Percentiles rank a stretch among this genome's conserved stretches.
Evolutionary conservation across 495 filamentous ascomycete species (phyloP).

Genomic region (Neurospora sp.): DNA sequence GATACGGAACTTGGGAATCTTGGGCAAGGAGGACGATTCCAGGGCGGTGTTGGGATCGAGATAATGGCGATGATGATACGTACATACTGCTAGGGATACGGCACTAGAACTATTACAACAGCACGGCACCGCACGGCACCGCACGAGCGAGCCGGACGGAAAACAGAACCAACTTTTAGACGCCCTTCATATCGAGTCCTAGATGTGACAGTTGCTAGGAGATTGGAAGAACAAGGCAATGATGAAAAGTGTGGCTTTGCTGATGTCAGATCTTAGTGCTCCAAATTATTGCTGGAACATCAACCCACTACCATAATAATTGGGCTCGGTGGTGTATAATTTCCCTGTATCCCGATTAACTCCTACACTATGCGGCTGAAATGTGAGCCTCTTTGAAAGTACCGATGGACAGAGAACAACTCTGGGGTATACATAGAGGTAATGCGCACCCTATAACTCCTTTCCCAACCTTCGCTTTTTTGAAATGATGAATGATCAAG

Average conservation of each 20-base stretch:
- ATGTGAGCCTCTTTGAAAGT: neutral
- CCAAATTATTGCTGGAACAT: neutral
- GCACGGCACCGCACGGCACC: neutral
- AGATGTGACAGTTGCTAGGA: neutral
- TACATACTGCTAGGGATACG: neutral
- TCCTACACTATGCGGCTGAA: neutral
- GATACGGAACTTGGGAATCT: conserved; percentile 72
- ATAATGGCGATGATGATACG: conserved; percentile 4
- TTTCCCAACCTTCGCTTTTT: neutral
- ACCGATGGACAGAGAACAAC: neutral
- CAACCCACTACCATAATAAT: neutral
- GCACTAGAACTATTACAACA: neutral
- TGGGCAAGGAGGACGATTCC: conserved; percentile 74
- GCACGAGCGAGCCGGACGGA: neutral
- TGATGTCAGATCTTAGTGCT: neutral
- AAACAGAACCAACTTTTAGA: neutral
- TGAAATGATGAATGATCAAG: neutral
- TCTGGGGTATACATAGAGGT: neutral
- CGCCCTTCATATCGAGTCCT: neutral
- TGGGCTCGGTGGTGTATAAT: neutral
- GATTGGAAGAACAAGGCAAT: neutral
- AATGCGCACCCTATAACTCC: neutral
- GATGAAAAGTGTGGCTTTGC: neutral
- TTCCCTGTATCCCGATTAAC: neutral
- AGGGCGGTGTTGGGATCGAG: conserved; percentile 45